phyloP scores from a whole-genome alignment of 2,329 filamentous ascomycete species.

The Beauveria bassiana region DNA sequence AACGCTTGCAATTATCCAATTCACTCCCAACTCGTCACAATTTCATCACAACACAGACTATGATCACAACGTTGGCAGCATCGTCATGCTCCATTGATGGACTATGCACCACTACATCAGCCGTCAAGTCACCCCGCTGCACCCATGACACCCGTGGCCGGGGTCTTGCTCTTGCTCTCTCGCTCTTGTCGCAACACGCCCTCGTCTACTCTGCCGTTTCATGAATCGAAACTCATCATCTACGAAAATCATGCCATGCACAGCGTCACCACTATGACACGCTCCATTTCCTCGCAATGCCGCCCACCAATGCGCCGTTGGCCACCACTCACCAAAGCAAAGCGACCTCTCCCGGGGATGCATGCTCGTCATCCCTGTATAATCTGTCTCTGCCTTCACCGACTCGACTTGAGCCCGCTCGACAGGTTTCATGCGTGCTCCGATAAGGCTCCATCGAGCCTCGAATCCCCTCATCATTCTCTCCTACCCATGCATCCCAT shows the following conservation, averaged over 20 bases:
- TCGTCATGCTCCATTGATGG: no score
- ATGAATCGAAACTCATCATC: no score
- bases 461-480: background rate
- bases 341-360: background rate
- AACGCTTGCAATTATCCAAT: background rate
- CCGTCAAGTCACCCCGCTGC: background rate
- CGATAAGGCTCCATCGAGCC: background rate
- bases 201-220: no score
- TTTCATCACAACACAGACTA: background rate
- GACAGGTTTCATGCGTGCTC: background rate
- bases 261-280: no score
- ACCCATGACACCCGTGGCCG: background rate
- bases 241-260: no score
- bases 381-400: background rate
- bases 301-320: no score
- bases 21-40: background rate
- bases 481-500: background rate
- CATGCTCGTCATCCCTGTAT: background rate
- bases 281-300: no score
- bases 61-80: background rate
- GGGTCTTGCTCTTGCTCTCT: background rate
- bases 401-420: background rate
- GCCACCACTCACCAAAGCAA: no score
- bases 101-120: background rate
- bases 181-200: background rate